phyloP scores from a whole-genome alignment of 2,329 filamentous ascomycete genomes.

The Venturia asperata region DNA sequence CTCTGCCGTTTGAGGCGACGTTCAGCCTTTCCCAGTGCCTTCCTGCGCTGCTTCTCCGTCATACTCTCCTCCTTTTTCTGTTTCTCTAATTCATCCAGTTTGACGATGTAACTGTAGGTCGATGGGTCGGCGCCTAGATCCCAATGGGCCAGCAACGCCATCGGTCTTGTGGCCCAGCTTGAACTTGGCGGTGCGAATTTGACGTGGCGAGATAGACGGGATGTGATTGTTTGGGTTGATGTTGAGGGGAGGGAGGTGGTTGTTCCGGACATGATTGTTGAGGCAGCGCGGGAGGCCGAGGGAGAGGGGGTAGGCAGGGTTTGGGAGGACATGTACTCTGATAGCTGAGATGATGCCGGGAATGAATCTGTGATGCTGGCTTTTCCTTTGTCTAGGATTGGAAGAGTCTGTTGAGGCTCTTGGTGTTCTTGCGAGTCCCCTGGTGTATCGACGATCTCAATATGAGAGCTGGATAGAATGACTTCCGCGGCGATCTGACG shows the following conservation, averaged over 20 bases:
- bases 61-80: slow-evolving; percentile 1
- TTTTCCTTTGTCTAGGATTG: neutral
- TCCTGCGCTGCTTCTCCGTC: neutral
- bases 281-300: slow-evolving; percentile 4
- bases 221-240: neutral
- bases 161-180: slow-evolving; percentile 3
- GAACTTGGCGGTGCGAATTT: neutral
- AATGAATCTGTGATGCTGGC: neutral
- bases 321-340: neutral
- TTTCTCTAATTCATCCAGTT: neutral
- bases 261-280: neutral
- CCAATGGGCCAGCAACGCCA: slow-evolving; percentile 15
- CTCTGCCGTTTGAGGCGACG: neutral
- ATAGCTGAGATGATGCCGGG: neutral
- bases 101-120: neutral
- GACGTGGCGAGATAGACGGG: neutral
- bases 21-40: slow-evolving; percentile 1
- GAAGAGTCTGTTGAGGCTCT: neutral
- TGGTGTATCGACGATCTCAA: neutral
- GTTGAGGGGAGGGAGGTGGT: neutral
- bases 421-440: neutral
- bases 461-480: neutral
- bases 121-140: slow-evolving; percentile 8
- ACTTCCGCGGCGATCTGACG: slow-evolving; percentile 3
- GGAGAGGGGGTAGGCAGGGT: neutral